Evolutionary conservation across 805 yeast genomes (phyloP), one percentile per base, ranked within the genome.

Genomic region (Torulaspora microellipsoides): DNA sequence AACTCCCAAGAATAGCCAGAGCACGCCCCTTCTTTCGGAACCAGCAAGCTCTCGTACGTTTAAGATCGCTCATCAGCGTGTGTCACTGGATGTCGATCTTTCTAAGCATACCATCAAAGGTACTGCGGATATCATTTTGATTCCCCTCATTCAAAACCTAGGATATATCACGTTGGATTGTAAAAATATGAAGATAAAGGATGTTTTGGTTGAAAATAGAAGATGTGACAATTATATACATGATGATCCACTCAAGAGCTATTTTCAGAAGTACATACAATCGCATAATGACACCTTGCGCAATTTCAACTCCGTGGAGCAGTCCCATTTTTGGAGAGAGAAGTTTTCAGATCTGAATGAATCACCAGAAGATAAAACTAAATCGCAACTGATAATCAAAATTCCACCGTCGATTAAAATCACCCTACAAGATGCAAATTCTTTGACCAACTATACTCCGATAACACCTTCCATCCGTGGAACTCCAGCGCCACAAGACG

Each of bases 61-160:
- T 61, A 80, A 76, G 55, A 76, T 91, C 15, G 89, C 91, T 4
- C 95, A 89, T 62, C 97, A 91, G 63, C 76, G 84, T 52, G 85
- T 91, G 11, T 74, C 77, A 20, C 66, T 91, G 14, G 95, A 90
- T 59, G 78, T 91, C 3, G 95, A 89, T 60, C 68, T 90, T 34
- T 74, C 80, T n/a, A 69, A 72, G 13, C 73, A 76, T 48, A 56
- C 67, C 15, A 67, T 89, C 5, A 59, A 57, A 0, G 99, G 98
- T 12, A 73, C 77, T 52, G 88, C 97, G 0, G 97, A 90, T 58
- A 67, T 93, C 27, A 83, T 93, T 1, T 70, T 90, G 2, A 72
- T 85, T 13, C 97, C 99, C 0, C 78, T 12, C 77, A 80, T 40
- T 68, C 80, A 15, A 56, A 49, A 70, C 1, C 67, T 91, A 35